Evolutionary conservation across 139 green algal genomes (phyloP).

Genomic region (Dunaliella primolecta): DNA sequence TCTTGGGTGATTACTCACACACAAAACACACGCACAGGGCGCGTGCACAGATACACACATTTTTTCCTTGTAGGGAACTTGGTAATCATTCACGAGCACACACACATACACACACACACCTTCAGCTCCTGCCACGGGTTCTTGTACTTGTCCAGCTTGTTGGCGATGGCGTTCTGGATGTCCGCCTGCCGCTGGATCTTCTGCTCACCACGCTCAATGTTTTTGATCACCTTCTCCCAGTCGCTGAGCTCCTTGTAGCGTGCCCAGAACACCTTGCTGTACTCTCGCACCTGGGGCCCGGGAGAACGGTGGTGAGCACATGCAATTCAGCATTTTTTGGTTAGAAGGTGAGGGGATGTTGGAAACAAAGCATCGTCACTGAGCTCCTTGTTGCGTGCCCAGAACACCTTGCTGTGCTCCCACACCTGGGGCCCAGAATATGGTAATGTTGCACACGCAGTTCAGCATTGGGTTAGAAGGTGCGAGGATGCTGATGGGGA

Average conservation of each 20-base stretch:
- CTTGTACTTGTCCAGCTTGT: constrained; percentile 91
- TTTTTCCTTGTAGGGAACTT: too few relatives aligned
- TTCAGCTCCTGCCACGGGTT: constrained; percentile 94
- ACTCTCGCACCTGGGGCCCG: constrained; percentile 11
- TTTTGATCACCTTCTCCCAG: constrained; percentile 87
- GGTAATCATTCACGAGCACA: too few relatives aligned
- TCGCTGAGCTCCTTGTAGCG: constrained; percentile 77
- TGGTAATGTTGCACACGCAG: too few relatives aligned
- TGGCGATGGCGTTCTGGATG: constrained; percentile 85
- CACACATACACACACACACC: constrained; percentile 23
- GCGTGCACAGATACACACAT: too few relatives aligned
- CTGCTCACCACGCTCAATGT: constrained; percentile 92
- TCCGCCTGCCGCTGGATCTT: constrained; percentile 85
- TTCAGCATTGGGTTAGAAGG: too few relatives aligned
- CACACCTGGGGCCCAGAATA: constrained; percentile 1
- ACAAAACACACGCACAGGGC: too few relatives aligned
- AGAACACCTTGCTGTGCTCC: constrained; percentile 62
- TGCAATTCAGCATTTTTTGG: too few relatives aligned
- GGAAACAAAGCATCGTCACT: too few relatives aligned
- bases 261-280: constrained; percentile 71
- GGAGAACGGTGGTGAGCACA: too few relatives aligned
- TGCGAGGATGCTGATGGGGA: too few relatives aligned
- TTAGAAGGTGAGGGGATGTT: too few relatives aligned
- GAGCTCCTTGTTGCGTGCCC: constrained; percentile 73
- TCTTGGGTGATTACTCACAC: too few relatives aligned